Evolutionary conservation across 2,329 filamentous ascomycete genomes (phyloP).

Genomic region (Colletotrichum tropicale): DNA sequence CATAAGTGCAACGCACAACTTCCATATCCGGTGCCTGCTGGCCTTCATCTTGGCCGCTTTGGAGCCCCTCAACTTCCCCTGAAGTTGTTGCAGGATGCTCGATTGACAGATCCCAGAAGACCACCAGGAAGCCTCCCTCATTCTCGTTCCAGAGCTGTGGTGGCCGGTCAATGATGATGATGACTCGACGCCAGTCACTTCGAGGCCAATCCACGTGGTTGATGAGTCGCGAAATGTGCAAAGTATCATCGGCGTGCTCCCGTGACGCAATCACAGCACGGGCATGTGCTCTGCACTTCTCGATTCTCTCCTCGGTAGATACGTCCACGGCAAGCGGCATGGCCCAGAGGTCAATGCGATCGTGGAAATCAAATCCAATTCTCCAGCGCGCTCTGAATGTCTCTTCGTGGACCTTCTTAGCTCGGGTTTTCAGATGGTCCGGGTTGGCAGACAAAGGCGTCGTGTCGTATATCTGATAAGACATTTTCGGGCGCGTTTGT

Average conservation of each 20-base stretch:
- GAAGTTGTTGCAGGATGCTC: background rate
- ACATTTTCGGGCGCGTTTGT: background rate
- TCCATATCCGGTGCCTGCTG: background rate
- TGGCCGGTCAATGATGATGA: slow-evolving; percentile 4
- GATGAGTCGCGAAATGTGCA: background rate
- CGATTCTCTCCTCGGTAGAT: background rate
- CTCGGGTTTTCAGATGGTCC: background rate
- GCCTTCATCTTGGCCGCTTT: background rate
- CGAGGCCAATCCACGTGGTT: background rate
- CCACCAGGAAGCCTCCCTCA: background rate
- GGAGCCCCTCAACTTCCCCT: background rate
- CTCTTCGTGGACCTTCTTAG: background rate
- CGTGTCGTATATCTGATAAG: slow-evolving; percentile 10
- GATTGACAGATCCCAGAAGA: background rate
- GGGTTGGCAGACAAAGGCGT: background rate
- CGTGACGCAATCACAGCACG: background rate
- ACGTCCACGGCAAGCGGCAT: background rate
- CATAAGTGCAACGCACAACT: background rate
- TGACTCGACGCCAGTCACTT: background rate
- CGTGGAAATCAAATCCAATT: background rate
- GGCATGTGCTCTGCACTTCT: background rate
- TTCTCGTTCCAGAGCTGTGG: background rate
- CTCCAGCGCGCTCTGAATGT: background rate
- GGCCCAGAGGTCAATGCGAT: slow-evolving; percentile 1
- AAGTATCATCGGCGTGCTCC: background rate